Base-by-base conservation (phyloP, 164 flowering plant species). In the Dillenia turbinata region DNA sequence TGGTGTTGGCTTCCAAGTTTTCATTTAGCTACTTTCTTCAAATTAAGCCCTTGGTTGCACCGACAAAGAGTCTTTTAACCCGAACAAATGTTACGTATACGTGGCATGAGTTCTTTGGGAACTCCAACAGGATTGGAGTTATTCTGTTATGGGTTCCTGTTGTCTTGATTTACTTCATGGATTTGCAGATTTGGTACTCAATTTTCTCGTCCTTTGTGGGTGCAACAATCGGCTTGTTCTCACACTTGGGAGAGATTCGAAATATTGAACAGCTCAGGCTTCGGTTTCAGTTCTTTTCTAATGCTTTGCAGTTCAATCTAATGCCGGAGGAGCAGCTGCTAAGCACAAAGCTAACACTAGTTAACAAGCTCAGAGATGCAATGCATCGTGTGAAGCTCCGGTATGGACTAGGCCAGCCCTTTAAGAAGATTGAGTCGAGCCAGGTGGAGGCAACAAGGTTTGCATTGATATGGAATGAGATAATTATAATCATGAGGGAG, bases 181-280 rank as follows among this genome's bases (percentile, higher is more conserved):
- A 95, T 73, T 47, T 90, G 74, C 92, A 85, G 64, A 82, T 95
- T 12, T 92, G 97, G 97, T 95, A 92, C 56, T 68, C 97, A 0
- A 73, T 92, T 9, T 85, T 69, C 63, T 88, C 97, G 0, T 82
- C 99, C 14, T 16, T 95, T 22, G 83, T 75, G 49, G 99, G 99
- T 47, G 85, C 84, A 8, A 10, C 61, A 12, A 74, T 82, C 65
- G 99, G 99, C 59, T 62, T 92, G 62, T 88, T 90, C 60, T 80
- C 85, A 2, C 99, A 92, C 68, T 56, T 95, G 73, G 99, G 99
- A 10, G 99, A 95, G 81, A 90, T 95, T 48, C 77, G 97, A 61
- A 86, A 83, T 62, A 78, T 82, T 14, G 66, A 66, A 17, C 97
- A 95, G 72, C 71, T 95, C 19, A 78, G 92, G 71, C 87, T 95